Evolutionary conservation across 495 filamentous ascomycete species (phyloP).

Genomic region (Penicillium riverlandense): DNA sequence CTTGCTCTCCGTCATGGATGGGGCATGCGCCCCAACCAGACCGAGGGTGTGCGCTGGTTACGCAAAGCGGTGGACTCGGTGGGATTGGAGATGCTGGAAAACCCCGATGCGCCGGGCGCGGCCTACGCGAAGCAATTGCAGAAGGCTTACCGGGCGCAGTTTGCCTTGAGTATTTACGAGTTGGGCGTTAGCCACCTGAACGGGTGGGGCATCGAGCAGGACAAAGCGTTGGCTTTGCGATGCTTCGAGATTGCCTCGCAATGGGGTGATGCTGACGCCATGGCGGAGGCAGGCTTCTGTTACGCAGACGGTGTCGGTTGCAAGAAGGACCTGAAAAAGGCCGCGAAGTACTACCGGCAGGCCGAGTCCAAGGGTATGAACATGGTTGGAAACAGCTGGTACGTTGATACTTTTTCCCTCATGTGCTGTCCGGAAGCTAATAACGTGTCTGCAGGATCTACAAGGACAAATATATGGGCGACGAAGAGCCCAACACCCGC

Average conservation of each 20-base stretch:
- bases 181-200: constrained; percentile 96
- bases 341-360: constrained; percentile 80
- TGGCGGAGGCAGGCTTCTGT: constrained; percentile 83
- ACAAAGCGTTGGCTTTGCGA: constrained; percentile 77
- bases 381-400: constrained; percentile 98
- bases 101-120: constrained; percentile 59
- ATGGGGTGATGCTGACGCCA: constrained; percentile 95
- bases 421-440: no score
- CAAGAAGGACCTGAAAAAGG: constrained; percentile 94
- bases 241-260: constrained; percentile 95
- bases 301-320: constrained; percentile 79
- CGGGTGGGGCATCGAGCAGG: constrained; percentile 92
- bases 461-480: constrained; percentile 88
- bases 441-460: constrained; percentile 60
- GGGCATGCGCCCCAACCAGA: constrained; percentile 89
- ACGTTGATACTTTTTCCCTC: constrained; percentile 25
- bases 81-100: constrained; percentile 71
- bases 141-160: constrained; percentile 80
- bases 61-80: constrained; percentile 84
- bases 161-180: constrained; percentile 92
- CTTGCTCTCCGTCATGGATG: constrained; percentile 96
- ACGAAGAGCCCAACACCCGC: constrained; percentile 45
- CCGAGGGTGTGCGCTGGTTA: constrained; percentile 85
- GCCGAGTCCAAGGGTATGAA: constrained; percentile 90
- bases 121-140: constrained; percentile 56